A percentile compares a stretch with the other conserved stretches of the same genome.
These are phyloP conservation scores for Phytopythium boreale DNA, from an alignment of 352 stramenopile species.

Conservation along the genomic window DNA sequence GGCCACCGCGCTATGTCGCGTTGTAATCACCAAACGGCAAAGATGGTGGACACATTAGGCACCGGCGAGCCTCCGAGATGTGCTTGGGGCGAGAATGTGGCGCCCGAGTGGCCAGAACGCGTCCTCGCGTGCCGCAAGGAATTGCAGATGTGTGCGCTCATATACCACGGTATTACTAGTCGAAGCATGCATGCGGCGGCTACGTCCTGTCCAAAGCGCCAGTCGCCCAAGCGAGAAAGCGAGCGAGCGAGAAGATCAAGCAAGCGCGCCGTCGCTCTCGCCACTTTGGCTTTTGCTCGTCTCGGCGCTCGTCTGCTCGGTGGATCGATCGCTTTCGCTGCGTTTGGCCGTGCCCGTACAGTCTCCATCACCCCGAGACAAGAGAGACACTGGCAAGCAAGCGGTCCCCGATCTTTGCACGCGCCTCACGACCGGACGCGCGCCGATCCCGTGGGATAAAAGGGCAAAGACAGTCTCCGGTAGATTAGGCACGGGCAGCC, in stretches of 20 bases:
- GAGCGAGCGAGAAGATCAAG: not conserved
- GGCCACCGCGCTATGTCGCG: not conserved
- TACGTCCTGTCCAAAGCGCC: not conserved
- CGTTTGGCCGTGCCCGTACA: not conserved
- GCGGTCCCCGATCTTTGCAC: not conserved
- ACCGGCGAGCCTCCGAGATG: not conserved
- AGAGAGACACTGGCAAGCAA: not conserved
- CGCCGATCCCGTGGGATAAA: conserved; percentile 3
- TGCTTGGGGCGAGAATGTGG: not conserved
- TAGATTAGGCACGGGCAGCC: not conserved
- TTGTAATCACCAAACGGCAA: not conserved
- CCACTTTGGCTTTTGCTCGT: not conserved
- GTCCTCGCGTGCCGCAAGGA: not conserved
- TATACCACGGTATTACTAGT: not conserved
- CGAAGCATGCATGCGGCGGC: not conserved
- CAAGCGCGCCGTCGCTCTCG: too few species aligned
- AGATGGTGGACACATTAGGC: not conserved
- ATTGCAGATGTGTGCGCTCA: not conserved
- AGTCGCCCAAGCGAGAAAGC: not conserved
- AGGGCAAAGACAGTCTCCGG: not conserved
- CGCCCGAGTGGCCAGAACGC: not conserved
- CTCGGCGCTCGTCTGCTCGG: not conserved
- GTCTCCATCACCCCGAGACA: not conserved
- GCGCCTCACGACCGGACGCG: not conserved
- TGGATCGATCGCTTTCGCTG: not conserved